These are phyloP conservation scores for Begonia loranthoides DNA, from an alignment of 306 rosid species.

Conservation along the genomic window DNA sequence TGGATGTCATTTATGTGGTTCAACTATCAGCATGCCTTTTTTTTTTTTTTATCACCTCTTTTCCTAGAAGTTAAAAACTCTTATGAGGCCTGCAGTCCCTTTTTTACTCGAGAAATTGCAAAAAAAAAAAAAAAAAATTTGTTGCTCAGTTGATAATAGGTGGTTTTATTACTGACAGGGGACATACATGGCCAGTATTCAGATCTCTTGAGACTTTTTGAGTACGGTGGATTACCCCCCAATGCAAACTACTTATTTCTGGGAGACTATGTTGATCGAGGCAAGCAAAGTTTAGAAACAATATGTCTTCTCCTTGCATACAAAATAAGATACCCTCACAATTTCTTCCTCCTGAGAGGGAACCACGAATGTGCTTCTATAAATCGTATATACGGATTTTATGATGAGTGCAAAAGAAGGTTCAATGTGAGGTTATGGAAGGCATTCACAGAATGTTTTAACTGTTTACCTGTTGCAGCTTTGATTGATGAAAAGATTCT, in stretches of 20 bases:
- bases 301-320: conserved; percentile 91
- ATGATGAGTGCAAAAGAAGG: conserved; percentile 96
- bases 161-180: conserved; percentile 35
- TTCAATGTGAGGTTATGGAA: conserved; percentile 84
- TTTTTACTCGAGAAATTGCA: no score
- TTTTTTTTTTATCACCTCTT: no score
- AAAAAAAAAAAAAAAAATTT: no score
- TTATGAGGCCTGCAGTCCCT: no score
- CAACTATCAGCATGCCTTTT: no score
- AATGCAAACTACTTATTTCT: conserved; percentile 80
- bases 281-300: conserved; percentile 90
- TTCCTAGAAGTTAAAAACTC: no score
- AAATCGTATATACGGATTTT: conserved; percentile 90
- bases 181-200: conserved; percentile 94
- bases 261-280: conserved; percentile 97
- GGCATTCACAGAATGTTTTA: conserved; percentile 76
- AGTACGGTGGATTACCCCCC: conserved; percentile 93
- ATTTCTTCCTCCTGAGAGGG: conserved; percentile 86
- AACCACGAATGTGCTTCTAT: conserved; percentile 97
- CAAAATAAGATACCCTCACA: conserved; percentile 77
- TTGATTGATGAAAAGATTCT: conserved; percentile 87
- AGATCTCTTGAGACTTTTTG: conserved; percentile 89
- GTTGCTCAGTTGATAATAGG: no score
- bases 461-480: conserved; percentile 91
- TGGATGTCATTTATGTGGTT: no score